Evolutionary conservation across 768 basidiomycete species (phyloP).

Genomic region (Amylocystis lapponica): DNA sequence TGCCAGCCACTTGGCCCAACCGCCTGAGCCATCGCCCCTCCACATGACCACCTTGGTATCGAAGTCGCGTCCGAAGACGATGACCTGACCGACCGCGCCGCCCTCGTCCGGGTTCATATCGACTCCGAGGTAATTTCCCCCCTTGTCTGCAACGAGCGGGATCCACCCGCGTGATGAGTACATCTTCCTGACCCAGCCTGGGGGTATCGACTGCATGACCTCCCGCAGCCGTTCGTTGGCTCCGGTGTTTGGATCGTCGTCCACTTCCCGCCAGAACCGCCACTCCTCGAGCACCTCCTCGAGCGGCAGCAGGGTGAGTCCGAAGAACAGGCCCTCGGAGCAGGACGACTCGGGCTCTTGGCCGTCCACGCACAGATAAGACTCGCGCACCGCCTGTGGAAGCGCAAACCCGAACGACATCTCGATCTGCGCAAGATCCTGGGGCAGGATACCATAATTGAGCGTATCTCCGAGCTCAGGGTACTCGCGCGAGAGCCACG

Average conservation of each 20-base stretch:
- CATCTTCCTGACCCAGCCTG: slow-evolving; percentile 79
- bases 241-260: slow-evolving; percentile 81
- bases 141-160: slow-evolving; percentile 88
- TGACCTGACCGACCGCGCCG: slow-evolving; percentile 85
- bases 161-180: slow-evolving; percentile 98
- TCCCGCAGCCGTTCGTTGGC: slow-evolving; percentile 66
- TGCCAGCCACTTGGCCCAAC: slow-evolving; percentile 95
- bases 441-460: slow-evolving; percentile 81
- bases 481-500: slow-evolving; percentile 82
- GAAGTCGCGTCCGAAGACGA: slow-evolving; percentile 98
- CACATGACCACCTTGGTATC: slow-evolving; percentile 96
- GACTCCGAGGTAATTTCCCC: slow-evolving; percentile 94
- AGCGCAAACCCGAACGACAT: slow-evolving; percentile 79
- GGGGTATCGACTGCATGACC: slow-evolving; percentile 85
- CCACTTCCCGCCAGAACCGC: slow-evolving; percentile 94
- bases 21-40: slow-evolving; percentile 82
- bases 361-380: slow-evolving; percentile 83
- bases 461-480: slow-evolving; percentile 95
- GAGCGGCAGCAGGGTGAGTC: slow-evolving; percentile 86
- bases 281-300: slow-evolving; percentile 95
- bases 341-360: slow-evolving; percentile 91
- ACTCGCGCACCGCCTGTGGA: slow-evolving; percentile 85
- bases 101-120: slow-evolving; percentile 83
- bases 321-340: slow-evolving; percentile 90
- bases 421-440: slow-evolving; percentile 77